Conservation (phyloP, 495 filamentous ascomycete genomes). For the Xanthoparmelia taractica region DNA sequence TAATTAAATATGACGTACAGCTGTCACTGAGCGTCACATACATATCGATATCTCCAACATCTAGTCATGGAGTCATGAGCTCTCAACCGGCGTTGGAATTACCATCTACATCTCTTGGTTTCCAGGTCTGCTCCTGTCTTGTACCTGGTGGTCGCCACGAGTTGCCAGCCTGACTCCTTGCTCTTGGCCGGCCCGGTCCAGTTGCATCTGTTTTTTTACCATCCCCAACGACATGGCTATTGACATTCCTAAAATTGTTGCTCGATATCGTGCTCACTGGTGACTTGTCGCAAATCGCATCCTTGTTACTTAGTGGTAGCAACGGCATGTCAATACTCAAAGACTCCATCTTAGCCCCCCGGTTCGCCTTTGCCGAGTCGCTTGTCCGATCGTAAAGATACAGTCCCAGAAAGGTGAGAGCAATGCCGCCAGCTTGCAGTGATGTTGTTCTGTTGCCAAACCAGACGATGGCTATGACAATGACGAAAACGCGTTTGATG, state of each 20-base stretch:
- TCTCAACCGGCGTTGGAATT: slow-evolving; percentile 6
- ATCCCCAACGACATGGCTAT: slow-evolving; percentile 36
- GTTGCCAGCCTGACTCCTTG: slow-evolving; percentile 44
- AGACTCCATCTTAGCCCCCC: slow-evolving; percentile 50
- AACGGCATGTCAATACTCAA: slow-evolving; percentile 54
- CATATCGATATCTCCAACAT: slow-evolving; percentile 6
- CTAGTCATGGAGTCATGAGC: slow-evolving; percentile 6
- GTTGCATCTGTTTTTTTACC: slow-evolving; percentile 57
- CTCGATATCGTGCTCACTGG: slow-evolving; percentile 31
- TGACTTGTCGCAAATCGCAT: slow-evolving; percentile 26
- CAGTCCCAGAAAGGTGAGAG: slow-evolving; percentile 80
- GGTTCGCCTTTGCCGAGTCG: slow-evolving; percentile 76
- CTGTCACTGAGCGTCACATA: background rate
- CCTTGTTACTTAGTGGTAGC: slow-evolving; percentile 53
- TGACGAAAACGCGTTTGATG: slow-evolving; percentile 96
- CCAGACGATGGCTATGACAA: slow-evolving; percentile 90
- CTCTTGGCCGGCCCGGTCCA: slow-evolving; percentile 45
- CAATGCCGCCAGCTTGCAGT: slow-evolving; percentile 77
- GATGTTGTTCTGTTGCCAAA: slow-evolving; percentile 81
- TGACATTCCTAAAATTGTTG: slow-evolving; percentile 24
- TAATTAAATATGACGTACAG: background rate
- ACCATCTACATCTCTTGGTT: slow-evolving; percentile 37
- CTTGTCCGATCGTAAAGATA: slow-evolving; percentile 94
- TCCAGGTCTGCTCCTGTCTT: slow-evolving; percentile 76
- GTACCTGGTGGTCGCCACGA: slow-evolving; percentile 65